phyloP scores from a whole-genome alignment of 2,329 filamentous ascomycete species.

The Fusarium nanum region DNA sequence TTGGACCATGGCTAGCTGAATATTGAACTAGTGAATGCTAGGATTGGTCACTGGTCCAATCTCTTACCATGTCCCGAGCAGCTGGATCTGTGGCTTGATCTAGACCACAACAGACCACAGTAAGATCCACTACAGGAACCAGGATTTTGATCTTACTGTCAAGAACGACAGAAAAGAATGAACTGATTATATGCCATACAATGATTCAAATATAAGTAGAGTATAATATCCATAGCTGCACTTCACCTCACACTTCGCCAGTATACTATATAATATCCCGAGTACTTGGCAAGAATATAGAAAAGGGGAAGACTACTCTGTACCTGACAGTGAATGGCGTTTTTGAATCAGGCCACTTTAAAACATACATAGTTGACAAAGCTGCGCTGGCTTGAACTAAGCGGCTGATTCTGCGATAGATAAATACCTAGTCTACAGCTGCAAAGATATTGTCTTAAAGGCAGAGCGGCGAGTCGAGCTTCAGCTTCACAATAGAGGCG shows the following conservation, averaged over 20 bases:
- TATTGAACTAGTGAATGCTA: background rate
- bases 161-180: accelerated
- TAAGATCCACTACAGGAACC: background rate
- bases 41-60: accelerated
- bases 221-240: no score
- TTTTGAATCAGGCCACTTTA: background rate
- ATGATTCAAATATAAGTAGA: no score
- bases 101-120: background rate
- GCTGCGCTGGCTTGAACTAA: background rate
- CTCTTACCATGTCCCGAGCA: background rate
- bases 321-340: no score
- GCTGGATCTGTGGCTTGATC: background rate
- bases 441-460: accelerated
- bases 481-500: background rate
- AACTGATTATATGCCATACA: no score
- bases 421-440: background rate
- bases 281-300: no score
- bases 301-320: no score
- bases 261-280: no score
- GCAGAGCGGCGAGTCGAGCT: background rate
- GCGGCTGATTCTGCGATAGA: background rate
- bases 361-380: background rate
- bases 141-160: background rate
- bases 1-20: background rate
- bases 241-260: no score